These are phyloP conservation scores for Breynia disticha DNA, from an alignment of 441 rosid genomes.

Conservation along the genomic window DNA sequence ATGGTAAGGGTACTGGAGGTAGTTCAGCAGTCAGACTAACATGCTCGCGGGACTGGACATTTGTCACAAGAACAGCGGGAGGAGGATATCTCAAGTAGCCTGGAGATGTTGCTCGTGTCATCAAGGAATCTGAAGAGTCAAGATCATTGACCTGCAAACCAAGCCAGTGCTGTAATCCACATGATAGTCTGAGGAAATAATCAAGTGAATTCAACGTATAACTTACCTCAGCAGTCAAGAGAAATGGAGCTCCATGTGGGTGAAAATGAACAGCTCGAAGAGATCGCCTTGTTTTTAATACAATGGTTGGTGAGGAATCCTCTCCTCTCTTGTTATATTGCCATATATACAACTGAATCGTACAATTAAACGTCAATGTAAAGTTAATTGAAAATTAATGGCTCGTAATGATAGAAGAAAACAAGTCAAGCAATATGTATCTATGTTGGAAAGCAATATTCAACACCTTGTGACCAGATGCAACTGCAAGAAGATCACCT, in stretches of 20 bases:
- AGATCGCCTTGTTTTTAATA: slow-evolving; percentile 71
- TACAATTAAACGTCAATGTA: slow-evolving; percentile 15
- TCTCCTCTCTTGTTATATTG: slow-evolving; percentile 58
- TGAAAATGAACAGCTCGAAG: slow-evolving; percentile 95
- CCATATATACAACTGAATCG: slow-evolving; percentile 72
- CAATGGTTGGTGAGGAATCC: slow-evolving; percentile 56
- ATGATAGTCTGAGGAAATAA: slow-evolving; percentile 14
- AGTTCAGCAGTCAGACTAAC: slow-evolving; percentile 45
- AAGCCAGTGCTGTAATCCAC: slow-evolving; percentile 33
- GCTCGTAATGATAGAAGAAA: neutral
- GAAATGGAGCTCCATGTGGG: slow-evolving; percentile 84
- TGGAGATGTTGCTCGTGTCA: slow-evolving; percentile 69
- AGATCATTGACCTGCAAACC: slow-evolving; percentile 93
- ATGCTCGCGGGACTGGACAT: slow-evolving; percentile 41
- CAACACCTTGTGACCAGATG: slow-evolving; percentile 90
- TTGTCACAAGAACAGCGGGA: slow-evolving; percentile 55
- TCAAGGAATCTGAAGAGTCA: slow-evolving; percentile 67
- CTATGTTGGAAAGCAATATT: slow-evolving; percentile 12
- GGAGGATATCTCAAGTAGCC: slow-evolving; percentile 76
- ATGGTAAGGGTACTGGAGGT: slow-evolving; percentile 52
- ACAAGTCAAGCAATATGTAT: slow-evolving; percentile 11
- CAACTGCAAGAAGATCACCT: slow-evolving; percentile 87
- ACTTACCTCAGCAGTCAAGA: slow-evolving; percentile 89
- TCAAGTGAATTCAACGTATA: slow-evolving; percentile 19
- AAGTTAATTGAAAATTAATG: neutral